Conservation (phyloP, 768 basidiomycete species). For the Mycena metata region DNA sequence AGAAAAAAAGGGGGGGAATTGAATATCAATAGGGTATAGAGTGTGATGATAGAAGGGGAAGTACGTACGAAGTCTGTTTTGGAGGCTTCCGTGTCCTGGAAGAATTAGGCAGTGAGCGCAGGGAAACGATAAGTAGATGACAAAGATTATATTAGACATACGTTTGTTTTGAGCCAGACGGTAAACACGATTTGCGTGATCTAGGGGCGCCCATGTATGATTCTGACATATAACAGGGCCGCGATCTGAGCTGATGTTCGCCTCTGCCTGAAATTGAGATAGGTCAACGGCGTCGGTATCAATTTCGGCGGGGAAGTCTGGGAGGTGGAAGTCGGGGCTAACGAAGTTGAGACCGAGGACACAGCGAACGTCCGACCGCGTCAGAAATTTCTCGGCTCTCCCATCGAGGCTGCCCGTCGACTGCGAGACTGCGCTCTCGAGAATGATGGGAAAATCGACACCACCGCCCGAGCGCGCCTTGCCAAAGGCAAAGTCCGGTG, state of each 20-base stretch:
- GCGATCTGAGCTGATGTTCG: too few species aligned
- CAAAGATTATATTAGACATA: too few species aligned
- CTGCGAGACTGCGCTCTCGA: conserved; percentile 20
- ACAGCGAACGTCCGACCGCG: conserved; percentile 3
- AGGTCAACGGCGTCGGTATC: not conserved
- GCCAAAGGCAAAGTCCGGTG: conserved; percentile 12
- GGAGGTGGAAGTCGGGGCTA: not conserved
- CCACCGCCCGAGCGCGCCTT: not conserved
- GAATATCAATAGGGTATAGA: too few species aligned
- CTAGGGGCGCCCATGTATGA: too few species aligned
- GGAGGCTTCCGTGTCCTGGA: too few species aligned
- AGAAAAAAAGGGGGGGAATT: not conserved
- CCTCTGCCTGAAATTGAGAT: not conserved
- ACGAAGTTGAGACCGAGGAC: conserved; percentile 12
- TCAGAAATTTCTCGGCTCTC: not conserved
- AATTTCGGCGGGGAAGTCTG: not conserved
- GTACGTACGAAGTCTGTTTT: too few species aligned
- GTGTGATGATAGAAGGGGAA: too few species aligned
- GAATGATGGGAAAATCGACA: not conserved
- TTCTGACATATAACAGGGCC: too few species aligned
- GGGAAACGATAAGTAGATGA: too few species aligned
- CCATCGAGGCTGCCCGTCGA: not conserved
- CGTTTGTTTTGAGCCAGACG: too few species aligned
- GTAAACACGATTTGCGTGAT: too few species aligned
- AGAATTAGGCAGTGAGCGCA: too few species aligned